Base-by-base conservation (phyloP, 2,329 filamentous ascomycete species). In the Xylaria sp. region DNA sequence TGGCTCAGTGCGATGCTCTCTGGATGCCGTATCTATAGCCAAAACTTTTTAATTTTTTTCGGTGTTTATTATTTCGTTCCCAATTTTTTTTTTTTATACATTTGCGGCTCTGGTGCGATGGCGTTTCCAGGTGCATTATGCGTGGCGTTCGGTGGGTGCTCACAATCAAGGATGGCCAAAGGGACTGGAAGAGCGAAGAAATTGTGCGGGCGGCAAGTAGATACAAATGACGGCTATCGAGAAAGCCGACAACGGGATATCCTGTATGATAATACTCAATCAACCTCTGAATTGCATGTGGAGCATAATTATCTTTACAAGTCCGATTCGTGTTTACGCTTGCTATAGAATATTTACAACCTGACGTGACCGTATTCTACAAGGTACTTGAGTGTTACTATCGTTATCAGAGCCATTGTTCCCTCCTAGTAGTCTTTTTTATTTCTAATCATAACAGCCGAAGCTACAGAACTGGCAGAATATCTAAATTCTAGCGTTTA, bases 11-110 rank as follows among this genome's bases (percentile, higher is more conserved):
- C 77, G 96, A 99, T 85, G 90, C 94, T 67, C 83, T 99, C 75
- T 99, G 96, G 94, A 98, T 98, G 95, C 91, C 94, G 28, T 99
- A 97, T 84, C 84, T 98, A 78, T 98, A 85, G 82, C 69, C 50
- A 23, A 23, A 48, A 55, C 18, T 18, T 58, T 8, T 58, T 10
- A 15, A 10, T 12, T 50, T 75, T 31, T 34, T 59, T 63, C 2
- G 28, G 20, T 12, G 13, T 44, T 37, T 46, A 1, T 48, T 57
- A 15, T 57, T 12, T 31, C n/a, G 44, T 61, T 23, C 25, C n/a
- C n/a, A n/a, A n/a, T n/a, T n/a, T 15, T n/a, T 37, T 44, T 48
- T 54, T 12, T 12, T 56, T 51, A 13, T 13, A 31, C 18, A 41
- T 37, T 31, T 59, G 50, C 2, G 28, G 37, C 10, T 46, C 51